These are phyloP conservation scores for Ogataea trehalophila DNA, from an alignment of 805 yeast species.

Conservation along the genomic window DNA sequence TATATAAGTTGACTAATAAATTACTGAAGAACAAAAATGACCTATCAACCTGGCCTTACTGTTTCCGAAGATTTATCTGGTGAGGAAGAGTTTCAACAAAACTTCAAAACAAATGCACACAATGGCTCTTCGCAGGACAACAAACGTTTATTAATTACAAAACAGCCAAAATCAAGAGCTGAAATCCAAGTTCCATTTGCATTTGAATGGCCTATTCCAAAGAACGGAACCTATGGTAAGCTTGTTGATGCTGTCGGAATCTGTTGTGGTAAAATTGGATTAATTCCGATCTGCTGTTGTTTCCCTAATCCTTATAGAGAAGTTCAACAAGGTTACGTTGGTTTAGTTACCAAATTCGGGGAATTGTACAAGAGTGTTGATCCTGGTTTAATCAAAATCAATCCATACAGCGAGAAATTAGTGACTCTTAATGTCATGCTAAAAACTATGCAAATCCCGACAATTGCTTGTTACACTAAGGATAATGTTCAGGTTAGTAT, in stretches of 20 bases:
- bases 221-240: constrained; percentile 32
- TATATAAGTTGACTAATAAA: too few species aligned
- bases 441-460: constrained; percentile 58
- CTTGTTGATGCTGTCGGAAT: constrained; percentile 39
- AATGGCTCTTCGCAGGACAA: too few species aligned
- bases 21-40: too few species aligned
- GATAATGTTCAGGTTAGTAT: constrained; percentile 61
- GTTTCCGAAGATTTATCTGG: too few species aligned
- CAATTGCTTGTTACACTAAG: constrained; percentile 65
- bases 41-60: too few species aligned
- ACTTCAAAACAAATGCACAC: too few species aligned
- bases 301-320: constrained; percentile 53
- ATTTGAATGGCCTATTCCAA: constrained; percentile 32
- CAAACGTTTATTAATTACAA: constrained; percentile 8
- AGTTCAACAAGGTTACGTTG: constrained; percentile 65
- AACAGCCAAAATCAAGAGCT: constrained; percentile 18
- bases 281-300: constrained; percentile 51
- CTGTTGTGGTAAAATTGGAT: constrained; percentile 48
- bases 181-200: constrained; percentile 25
- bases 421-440: constrained; percentile 48
- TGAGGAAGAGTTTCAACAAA: too few species aligned
- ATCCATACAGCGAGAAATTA: constrained; percentile 58
- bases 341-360: constrained; percentile 63
- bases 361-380: constrained; percentile 59
- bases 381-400: constrained; percentile 63